Evolutionary conservation across 768 basidiomycete species (phyloP).

Genomic region (Suillus tomentosus): DNA sequence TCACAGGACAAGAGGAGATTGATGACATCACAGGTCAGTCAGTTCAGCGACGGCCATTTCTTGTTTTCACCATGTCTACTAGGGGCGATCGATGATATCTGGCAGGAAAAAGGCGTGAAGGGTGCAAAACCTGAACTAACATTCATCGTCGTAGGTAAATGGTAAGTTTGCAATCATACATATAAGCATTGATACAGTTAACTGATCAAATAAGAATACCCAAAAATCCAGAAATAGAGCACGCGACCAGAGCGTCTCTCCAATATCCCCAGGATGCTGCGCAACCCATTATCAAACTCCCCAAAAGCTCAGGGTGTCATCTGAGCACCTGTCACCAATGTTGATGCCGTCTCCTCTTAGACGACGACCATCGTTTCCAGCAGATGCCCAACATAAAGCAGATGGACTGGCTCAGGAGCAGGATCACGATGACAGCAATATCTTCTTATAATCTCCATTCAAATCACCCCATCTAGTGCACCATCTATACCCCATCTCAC

Average conservation of each 20-base stretch:
- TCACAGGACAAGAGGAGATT: constrained; percentile 46
- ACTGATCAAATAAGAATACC: too few species aligned
- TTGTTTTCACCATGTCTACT: not conserved
- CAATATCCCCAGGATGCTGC: constrained; percentile 35
- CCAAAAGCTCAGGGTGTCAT: constrained; percentile 29
- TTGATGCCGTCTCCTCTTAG: constrained; percentile 65
- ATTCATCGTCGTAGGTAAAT: constrained; percentile 64
- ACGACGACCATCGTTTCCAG: constrained; percentile 43
- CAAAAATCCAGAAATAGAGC: constrained; percentile 21
- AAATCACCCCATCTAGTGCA: constrained; percentile 47
- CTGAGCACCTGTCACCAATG: constrained; percentile 57
- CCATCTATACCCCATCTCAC: constrained; percentile 38
- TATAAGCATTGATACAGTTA: too few species aligned
- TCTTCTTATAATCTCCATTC: constrained; percentile 57
- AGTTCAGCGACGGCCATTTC: not conserved
- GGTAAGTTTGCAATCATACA: constrained; percentile 28
- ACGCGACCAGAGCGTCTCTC: constrained; percentile 34
- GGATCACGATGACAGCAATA: constrained; percentile 39
- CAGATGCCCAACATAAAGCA: constrained; percentile 15
- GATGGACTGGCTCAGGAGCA: constrained; percentile 39
- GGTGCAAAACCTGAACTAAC: constrained; percentile 42
- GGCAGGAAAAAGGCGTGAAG: constrained; percentile 13
- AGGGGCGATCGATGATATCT: constrained; percentile 34
- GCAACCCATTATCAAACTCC: constrained; percentile 37
- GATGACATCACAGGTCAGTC: constrained; percentile 43